A percentile compares a stretch with the other conserved stretches of the same genome.
phyloP scores from a whole-genome alignment of 108 stramenopile species.

The Halocafeteria seosinensis region DNA sequence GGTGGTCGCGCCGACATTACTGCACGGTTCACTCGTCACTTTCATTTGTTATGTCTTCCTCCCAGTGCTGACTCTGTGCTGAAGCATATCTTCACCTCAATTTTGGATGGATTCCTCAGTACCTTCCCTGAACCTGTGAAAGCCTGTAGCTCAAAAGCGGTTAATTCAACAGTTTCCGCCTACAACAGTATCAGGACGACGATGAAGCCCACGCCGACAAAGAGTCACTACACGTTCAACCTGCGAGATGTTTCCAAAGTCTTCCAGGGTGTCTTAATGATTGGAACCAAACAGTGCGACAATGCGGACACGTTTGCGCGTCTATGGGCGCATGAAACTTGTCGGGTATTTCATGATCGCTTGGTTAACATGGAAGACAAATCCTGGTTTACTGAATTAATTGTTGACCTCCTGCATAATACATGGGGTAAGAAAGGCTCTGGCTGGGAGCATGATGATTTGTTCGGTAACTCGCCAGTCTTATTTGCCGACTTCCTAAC shows the following conservation, averaged over 20 bases:
- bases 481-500: conserved; percentile 39
- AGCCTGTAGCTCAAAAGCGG: conserved; percentile 13
- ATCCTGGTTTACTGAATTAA: conserved; percentile 31
- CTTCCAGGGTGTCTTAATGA: conserved; percentile 48
- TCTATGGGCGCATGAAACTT: conserved; percentile 42
- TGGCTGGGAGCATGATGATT: conserved; percentile 24
- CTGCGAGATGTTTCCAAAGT: conserved; percentile 50
- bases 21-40: conserved; percentile 44
- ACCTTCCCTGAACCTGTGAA: conserved; percentile 23
- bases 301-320: conserved; percentile 18
- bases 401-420: conserved; percentile 30
- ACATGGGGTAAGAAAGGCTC: not conserved
- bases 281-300: conserved; percentile 17
- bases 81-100: conserved; percentile 35
- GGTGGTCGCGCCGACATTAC: conserved; percentile 42
- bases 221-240: conserved; percentile 53
- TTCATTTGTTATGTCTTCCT: conserved; percentile 45
- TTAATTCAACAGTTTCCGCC: conserved; percentile 34
- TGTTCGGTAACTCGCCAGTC: conserved; percentile 17
- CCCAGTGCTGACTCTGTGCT: conserved; percentile 29
- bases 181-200: conserved; percentile 33
- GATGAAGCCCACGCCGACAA: conserved; percentile 44
- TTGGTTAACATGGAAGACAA: conserved; percentile 40
- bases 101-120: conserved; percentile 24
- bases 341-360: conserved; percentile 45